Evolutionary conservation across 257 asterid species (phyloP).

Genomic region (Nicotiana obtusifolia): DNA sequence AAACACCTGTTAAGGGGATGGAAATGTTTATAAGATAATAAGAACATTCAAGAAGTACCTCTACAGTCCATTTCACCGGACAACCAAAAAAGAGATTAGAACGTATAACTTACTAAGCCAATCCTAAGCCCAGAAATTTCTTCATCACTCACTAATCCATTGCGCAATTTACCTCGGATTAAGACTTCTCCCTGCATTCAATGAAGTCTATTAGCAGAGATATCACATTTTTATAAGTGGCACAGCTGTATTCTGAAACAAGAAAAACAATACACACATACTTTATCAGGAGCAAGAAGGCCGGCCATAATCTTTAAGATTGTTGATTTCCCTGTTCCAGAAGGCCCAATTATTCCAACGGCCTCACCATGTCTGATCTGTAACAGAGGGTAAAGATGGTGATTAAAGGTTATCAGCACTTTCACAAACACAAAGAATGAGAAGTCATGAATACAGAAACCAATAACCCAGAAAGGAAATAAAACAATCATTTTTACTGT

Average conservation of each 20-base stretch:
- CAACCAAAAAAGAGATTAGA: background rate
- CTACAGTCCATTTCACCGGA: background rate
- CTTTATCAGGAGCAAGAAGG: constrained; percentile 98
- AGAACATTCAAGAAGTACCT: constrained; percentile 18
- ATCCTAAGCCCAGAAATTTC: constrained; percentile 96
- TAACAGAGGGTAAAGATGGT: constrained; percentile 19
- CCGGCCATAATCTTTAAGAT: constrained; percentile 97
- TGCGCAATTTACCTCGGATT: constrained; percentile 75
- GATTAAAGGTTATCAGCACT: background rate
- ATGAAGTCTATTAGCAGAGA: constrained; percentile 18
- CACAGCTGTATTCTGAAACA: background rate
- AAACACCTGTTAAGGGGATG: constrained; percentile 61
- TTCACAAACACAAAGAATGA: constrained; percentile 10
- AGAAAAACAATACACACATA: constrained; percentile 17
- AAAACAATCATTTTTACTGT: background rate
- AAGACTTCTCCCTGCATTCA: constrained; percentile 82
- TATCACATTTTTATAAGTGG: constrained; percentile 9
- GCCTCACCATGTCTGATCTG: constrained; percentile 99
- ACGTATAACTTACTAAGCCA: constrained; percentile 70
- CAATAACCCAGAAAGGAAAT: background rate
- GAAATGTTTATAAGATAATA: constrained; percentile 12
- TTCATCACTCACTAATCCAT: constrained; percentile 91
- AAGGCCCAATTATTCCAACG: constrained; percentile 98
- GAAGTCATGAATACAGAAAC: constrained; percentile 1
- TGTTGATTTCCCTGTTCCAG: constrained; percentile 98